Percentiles rank a stretch among this genome's conserved stretches.
Conservation (phyloP, 495 filamentous ascomycete genomes). For the Niebla homalea region DNA sequence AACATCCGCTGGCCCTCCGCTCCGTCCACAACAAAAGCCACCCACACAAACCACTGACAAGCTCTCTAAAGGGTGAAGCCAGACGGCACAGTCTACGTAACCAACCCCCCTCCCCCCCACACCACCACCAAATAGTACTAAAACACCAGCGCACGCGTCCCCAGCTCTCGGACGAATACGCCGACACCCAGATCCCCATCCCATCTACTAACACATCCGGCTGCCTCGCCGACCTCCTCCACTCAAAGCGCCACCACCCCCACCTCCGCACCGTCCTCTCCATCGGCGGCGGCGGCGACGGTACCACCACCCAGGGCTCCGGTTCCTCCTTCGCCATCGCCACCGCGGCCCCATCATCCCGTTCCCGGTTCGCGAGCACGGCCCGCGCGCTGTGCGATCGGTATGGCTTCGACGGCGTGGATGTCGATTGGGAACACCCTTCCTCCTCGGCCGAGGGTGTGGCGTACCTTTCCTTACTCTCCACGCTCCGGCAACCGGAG, state of each 20-base stretch:
- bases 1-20: no score
- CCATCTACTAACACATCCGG: constrained; percentile 66
- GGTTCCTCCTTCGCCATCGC: constrained; percentile 57
- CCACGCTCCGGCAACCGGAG: constrained; percentile 53
- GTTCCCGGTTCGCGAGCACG: constrained; percentile 62
- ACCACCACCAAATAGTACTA: constrained; percentile 5
- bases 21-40: constrained; percentile 21
- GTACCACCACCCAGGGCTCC: constrained; percentile 26
- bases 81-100: constrained; percentile 76
- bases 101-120: background rate
- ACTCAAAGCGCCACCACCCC: constrained; percentile 61
- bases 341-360: constrained; percentile 42
- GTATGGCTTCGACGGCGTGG: constrained; percentile 73
- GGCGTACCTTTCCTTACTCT: constrained; percentile 61
- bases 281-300: constrained; percentile 69
- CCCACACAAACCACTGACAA: background rate
- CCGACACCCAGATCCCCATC: constrained; percentile 65
- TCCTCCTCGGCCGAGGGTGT: constrained; percentile 51
- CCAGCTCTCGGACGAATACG: constrained; percentile 78
- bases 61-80: constrained; percentile 45
- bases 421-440: constrained; percentile 92
- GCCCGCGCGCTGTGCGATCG: constrained; percentile 57
- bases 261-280: constrained; percentile 71
- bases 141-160: background rate
- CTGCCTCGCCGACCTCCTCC: constrained; percentile 61